These are phyloP conservation scores for Ogataea nonfermentans DNA, from an alignment of 805 yeast species.

Conservation along the genomic window DNA sequence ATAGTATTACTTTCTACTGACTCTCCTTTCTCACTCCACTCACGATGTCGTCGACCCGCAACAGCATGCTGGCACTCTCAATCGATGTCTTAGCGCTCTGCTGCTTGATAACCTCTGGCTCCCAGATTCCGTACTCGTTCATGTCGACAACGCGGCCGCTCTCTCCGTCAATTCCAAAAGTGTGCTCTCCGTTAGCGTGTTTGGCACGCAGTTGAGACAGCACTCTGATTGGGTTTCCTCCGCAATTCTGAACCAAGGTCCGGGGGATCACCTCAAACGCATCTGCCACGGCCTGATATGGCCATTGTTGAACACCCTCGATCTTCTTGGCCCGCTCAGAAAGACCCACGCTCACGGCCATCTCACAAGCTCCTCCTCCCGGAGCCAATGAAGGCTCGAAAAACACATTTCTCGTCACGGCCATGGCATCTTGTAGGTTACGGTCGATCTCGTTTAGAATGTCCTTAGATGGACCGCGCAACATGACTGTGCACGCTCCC, in stretches of 20 bases:
- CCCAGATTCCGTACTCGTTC: slow-evolving; percentile 97
- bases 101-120: slow-evolving; percentile 96
- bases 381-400: slow-evolving; percentile 94
- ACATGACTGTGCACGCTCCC: slow-evolving; percentile 86
- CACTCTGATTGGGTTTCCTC: slow-evolving; percentile 91
- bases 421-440: slow-evolving; percentile 97
- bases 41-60: slow-evolving; percentile 97
- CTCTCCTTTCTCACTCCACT: slow-evolving; percentile 72
- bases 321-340: slow-evolving; percentile 88
- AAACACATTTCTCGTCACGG: slow-evolving; percentile 92
- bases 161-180: slow-evolving; percentile 95
- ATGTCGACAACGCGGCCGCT: slow-evolving; percentile 91
- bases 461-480: slow-evolving; percentile 97
- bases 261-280: slow-evolving; percentile 98
- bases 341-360: slow-evolving; percentile 90
- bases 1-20: slow-evolving; percentile 5
- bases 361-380: slow-evolving; percentile 99
- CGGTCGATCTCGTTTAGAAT: slow-evolving; percentile 94
- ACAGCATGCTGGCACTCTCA: slow-evolving; percentile 90
- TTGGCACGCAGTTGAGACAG: slow-evolving; percentile 91
- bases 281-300: slow-evolving; percentile 97
- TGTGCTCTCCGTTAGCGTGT: slow-evolving; percentile 84
- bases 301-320: slow-evolving; percentile 98
- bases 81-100: slow-evolving; percentile 97
- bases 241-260: slow-evolving; percentile 95